A percentile compares a stretch with the other conserved stretches of the same genome.
Conservation (phyloP, 2,329 filamentous ascomycete genomes). For the Cyphellophora attinorum region DNA sequence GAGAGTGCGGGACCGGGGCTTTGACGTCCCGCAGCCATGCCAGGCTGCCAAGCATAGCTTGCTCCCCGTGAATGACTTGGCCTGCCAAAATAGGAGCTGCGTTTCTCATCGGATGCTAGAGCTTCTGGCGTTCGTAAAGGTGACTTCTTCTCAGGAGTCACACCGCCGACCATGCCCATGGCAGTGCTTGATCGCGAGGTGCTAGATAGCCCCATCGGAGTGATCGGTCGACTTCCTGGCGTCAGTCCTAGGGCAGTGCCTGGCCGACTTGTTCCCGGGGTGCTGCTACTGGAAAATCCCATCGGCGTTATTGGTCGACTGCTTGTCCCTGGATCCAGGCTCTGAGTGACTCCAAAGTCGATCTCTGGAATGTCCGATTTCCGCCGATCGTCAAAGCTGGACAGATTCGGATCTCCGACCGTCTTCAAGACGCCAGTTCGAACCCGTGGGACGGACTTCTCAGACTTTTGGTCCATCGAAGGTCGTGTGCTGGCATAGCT, state of each 20-base stretch:
- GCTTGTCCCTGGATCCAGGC: conserved; percentile 35
- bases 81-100: conserved; percentile 4
- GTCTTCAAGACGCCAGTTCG: conserved; percentile 73
- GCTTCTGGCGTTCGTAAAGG: not conserved
- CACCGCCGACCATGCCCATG: not conserved
- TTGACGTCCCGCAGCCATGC: conserved; percentile 39
- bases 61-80: conserved; percentile 24
- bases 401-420: conserved; percentile 37
- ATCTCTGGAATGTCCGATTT: conserved; percentile 54
- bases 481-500: conserved; percentile 67
- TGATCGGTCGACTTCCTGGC: no score
- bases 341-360: conserved; percentile 73
- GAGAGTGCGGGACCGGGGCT: conserved; percentile 51
- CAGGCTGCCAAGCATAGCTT: conserved; percentile 72
- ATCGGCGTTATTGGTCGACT: conserved; percentile 1
- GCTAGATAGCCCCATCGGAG: conserved; percentile 12
- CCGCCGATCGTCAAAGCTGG: conserved; percentile 33
- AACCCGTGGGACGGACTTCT: conserved; percentile 43
- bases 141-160: not conserved
- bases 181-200: conserved; percentile 23
- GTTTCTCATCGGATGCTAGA: conserved; percentile 5
- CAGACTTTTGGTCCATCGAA: conserved; percentile 29
- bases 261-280: conserved; percentile 14
- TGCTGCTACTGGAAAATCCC: conserved; percentile 5
- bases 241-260: no score